Evolutionary conservation across 2,329 filamentous ascomycete species (phyloP).

Genomic region (Fonsecaea erecta): DNA sequence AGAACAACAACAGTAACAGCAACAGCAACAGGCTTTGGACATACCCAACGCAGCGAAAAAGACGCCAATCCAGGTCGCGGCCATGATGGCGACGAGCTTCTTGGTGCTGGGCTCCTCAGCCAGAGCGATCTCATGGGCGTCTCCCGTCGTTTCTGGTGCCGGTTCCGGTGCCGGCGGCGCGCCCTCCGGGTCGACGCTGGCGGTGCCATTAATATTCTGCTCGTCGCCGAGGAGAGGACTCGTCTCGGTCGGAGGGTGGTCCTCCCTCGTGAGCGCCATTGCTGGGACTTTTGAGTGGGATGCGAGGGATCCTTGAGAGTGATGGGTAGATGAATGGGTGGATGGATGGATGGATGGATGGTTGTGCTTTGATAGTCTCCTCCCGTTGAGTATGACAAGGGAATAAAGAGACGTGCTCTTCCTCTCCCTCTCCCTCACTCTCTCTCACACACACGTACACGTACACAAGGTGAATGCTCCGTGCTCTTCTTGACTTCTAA

Average conservation of each 20-base stretch:
- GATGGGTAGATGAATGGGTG: too few relatives aligned
- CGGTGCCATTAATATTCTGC: conserved; percentile 5
- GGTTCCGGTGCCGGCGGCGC: conserved; percentile 6
- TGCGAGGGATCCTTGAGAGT: too few relatives aligned
- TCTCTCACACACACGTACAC: too few relatives aligned
- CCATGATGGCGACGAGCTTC: conserved; percentile 55
- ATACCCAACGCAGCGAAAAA: conserved; percentile 62
- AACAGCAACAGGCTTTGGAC: background rate
- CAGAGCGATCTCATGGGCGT: conserved; percentile 25
- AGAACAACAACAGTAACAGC: too few relatives aligned
- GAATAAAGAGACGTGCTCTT: too few relatives aligned
- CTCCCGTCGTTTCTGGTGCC: background rate
- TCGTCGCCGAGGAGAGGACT: conserved; percentile 28
- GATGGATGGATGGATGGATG: too few relatives aligned
- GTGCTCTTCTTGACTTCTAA: too few relatives aligned
- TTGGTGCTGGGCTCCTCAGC: conserved; percentile 54
- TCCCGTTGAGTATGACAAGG: too few relatives aligned
- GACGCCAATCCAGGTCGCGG: conserved; percentile 58
- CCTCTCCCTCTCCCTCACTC: too few relatives aligned
- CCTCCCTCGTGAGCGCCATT: background rate
- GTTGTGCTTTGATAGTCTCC: too few relatives aligned
- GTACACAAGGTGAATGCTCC: too few relatives aligned
- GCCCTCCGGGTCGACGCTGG: conserved; percentile 18
- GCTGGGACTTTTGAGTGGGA: too few relatives aligned
- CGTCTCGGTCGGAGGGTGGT: conserved; percentile 22